A percentile compares a stretch with the other conserved stretches of the same genome.
Evolutionary conservation across 2,329 filamentous ascomycete species (phyloP).

Genomic region (Diaporthe batatas): DNA sequence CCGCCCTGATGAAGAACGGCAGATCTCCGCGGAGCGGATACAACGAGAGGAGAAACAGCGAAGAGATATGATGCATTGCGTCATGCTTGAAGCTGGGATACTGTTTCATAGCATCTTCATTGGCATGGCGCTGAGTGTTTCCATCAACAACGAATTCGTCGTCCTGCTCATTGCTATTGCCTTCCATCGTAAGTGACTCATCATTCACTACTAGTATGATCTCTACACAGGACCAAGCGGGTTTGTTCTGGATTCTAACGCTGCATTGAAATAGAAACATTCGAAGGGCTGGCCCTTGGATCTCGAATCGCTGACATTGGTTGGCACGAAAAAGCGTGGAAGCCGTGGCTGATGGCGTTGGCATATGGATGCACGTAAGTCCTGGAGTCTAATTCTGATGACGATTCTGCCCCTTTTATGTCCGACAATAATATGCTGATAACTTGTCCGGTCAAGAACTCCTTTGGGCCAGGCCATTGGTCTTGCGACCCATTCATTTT

Average conservation of each 20-base stretch:
- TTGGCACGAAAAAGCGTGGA: conserved; percentile 11
- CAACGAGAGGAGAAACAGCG: not conserved
- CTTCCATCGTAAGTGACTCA: not conserved
- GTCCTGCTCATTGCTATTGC: conserved; percentile 9
- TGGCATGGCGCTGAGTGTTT: conserved; percentile 21
- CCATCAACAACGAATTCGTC: conserved; percentile 9
- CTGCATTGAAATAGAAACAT: not conserved
- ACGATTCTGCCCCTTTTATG: not conserved
- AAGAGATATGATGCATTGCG: conserved; percentile 21
- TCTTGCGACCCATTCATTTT: conserved; percentile 21
- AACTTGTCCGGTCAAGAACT: not conserved
- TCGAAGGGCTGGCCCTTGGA: conserved; percentile 4
- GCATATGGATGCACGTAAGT: conserved; percentile 25
- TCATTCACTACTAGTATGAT: not conserved
- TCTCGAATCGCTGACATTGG: conserved; percentile 10
- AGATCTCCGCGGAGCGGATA: conserved; percentile 4
- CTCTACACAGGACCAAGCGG: not conserved
- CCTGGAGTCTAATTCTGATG: not conserved
- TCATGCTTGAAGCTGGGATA: conserved; percentile 20
- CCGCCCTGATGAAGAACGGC: not conserved
- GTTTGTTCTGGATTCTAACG: not conserved
- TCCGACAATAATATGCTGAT: not conserved
- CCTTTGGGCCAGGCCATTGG: conserved; percentile 10
- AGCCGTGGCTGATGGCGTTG: conserved; percentile 8
- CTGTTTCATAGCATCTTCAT: conserved; percentile 17